phyloP scores from a whole-genome alignment of 148 eudicot species.

The Rhododendron molle region DNA sequence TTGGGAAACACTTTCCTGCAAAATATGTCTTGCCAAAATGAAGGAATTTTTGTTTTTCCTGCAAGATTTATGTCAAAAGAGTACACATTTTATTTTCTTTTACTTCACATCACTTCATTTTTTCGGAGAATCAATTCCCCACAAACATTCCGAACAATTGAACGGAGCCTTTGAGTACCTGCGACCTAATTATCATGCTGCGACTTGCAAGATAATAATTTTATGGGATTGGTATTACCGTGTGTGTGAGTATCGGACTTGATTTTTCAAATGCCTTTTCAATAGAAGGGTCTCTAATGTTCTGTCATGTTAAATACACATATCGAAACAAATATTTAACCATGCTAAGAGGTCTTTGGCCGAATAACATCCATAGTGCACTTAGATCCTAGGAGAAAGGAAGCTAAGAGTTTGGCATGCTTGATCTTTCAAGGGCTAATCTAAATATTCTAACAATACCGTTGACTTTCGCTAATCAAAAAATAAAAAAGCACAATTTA shows the following conservation, averaged over 20 bases:
- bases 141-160: too few relatives aligned
- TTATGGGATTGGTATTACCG: neutral
- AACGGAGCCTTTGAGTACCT: neutral
- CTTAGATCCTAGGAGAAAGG: neutral
- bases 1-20: too few relatives aligned
- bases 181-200: neutral
- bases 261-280: neutral
- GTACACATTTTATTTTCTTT: too few relatives aligned
- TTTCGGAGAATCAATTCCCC: too few relatives aligned
- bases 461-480: neutral
- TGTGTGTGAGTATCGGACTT: neutral
- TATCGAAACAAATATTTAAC: neutral
- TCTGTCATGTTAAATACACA: neutral
- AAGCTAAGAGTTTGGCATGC: neutral
- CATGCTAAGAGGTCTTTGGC: neutral
- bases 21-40: too few relatives aligned
- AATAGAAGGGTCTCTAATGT: neutral
- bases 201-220: neutral
- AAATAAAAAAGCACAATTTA: neutral
- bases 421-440: neutral
- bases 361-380: neutral
- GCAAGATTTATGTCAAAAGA: too few relatives aligned
- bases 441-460: neutral
- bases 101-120: too few relatives aligned
- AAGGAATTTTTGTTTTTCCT: too few relatives aligned